Base-by-base conservation (phyloP, 2,329 filamentous ascomycete species). In the Fusarium guadeloupense region DNA sequence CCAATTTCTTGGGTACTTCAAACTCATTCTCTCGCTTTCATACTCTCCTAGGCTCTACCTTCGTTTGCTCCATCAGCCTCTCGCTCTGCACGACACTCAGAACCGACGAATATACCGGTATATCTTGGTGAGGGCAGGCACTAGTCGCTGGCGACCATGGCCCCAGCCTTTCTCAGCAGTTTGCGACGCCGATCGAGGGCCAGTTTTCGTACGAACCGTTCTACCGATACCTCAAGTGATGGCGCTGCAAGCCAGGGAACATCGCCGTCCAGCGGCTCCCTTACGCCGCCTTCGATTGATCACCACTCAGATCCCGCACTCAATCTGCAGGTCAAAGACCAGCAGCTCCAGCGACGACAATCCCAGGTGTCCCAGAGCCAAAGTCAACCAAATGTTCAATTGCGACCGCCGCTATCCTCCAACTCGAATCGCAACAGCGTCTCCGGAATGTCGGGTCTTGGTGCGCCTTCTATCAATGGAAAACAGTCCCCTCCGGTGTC, bases 161-260 rank as follows among this genome's bases (percentile, higher is more conserved):
- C 84, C 51, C 83, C 85, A 28, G 78, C 88, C 37, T 91, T 96
- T 72, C 82, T 95, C 59, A 84, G 75, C 66, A 87, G 89, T 71
- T 78, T 96, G 52, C 89, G 91, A 68, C 86, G 91, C 68, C 88
- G 89, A 68, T 95, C 91, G 52, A 89, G 83, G 74, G 85, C 88
- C 58, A 93, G 88, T 80, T 89, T 93, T 77, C 86, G 84, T 55
- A 88, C 86, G 41, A 83, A 85, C 34, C 82, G 81, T 59, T 86
- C 86, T 34, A 85, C 83, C 41, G 85, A 89, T 68, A 83, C 82
- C 9, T 85, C 84, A 40, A 87, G 85, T 73, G 85, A 86, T 71
- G 83, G 82, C 60, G 81, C 80, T 67, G 76, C 76, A 34, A 84
- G 81, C 70, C 82, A 85, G 67, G 84, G 82, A 67, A 86, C 85